Evolutionary conservation across 495 filamentous ascomycete genomes (phyloP).

Genomic region (Astrothelium subdiscretum): DNA sequence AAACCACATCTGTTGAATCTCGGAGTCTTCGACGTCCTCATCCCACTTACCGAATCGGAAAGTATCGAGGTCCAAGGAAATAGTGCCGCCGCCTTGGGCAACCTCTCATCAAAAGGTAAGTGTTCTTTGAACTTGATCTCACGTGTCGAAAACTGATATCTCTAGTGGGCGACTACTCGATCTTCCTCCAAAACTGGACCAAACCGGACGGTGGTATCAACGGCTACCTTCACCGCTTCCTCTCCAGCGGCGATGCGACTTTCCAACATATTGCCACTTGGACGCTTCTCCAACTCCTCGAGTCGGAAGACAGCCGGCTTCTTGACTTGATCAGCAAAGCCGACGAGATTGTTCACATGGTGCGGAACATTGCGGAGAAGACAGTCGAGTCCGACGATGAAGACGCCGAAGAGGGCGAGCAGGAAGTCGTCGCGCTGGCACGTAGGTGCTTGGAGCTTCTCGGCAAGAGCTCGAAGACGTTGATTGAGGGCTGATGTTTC

Average conservation of each 20-base stretch:
- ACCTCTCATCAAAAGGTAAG: conserved; percentile 92
- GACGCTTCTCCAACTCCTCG: conserved; percentile 89
- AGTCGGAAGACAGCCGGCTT: conserved; percentile 81
- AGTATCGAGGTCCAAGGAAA: conserved; percentile 98
- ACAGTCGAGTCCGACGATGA: conserved; percentile 86
- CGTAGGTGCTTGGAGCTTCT: conserved; percentile 80
- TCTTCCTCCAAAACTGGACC: conserved; percentile 88
- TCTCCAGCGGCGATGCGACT: conserved; percentile 86
- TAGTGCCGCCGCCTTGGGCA: conserved; percentile 89
- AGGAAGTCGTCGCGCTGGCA: conserved; percentile 85
- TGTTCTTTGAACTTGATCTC: conserved; percentile 2
- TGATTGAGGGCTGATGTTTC: conserved; percentile 39
- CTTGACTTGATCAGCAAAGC: conserved; percentile 77
- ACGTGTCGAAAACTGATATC: neutral
- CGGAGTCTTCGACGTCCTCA: conserved; percentile 92
- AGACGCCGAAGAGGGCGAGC: conserved; percentile 72
- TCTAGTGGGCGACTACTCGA: conserved; percentile 90
- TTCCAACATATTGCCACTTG: conserved; percentile 99
- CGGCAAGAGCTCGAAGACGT: conserved; percentile 47
- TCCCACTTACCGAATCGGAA: conserved; percentile 85
- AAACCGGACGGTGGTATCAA: conserved; percentile 90
- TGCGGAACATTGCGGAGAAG: conserved; percentile 78
- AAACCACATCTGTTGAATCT: conserved; percentile 85
- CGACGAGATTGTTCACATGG: conserved; percentile 80
- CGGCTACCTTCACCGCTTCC: conserved; percentile 84